phyloP scores from a whole-genome alignment of 805 yeast genomes.

The Lipomyces kockii region DNA sequence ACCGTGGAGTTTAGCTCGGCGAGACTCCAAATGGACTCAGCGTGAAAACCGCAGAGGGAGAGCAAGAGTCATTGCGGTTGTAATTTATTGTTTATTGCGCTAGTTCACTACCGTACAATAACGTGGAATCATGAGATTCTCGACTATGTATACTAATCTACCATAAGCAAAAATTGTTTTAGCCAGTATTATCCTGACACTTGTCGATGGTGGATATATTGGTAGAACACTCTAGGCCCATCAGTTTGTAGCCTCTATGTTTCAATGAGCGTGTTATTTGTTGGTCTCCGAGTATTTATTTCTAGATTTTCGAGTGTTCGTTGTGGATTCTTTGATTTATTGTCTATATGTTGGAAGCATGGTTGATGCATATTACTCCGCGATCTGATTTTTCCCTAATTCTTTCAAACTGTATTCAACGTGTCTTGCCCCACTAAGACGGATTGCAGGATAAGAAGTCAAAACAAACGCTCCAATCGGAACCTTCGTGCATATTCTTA shows the following conservation, averaged over 20 bases:
- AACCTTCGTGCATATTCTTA: not conserved
- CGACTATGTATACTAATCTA: not conserved
- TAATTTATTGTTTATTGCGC: not conserved
- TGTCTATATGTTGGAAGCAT: too few species aligned
- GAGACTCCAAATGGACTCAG: slow-evolving; percentile 48
- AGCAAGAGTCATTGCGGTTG: slow-evolving; percentile 25
- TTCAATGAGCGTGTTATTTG: too few species aligned
- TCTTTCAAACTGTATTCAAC: too few species aligned
- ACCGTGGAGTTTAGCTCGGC: slow-evolving; percentile 42
- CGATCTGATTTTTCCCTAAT: too few species aligned
- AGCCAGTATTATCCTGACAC: not conserved
- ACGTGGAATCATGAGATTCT: not conserved
- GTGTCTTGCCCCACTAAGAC: too few species aligned
- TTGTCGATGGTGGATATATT: not conserved
- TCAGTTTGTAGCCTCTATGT: not conserved
- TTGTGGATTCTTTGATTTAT: too few species aligned
- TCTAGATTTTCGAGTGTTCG: too few species aligned
- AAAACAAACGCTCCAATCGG: not conserved
- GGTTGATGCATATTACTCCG: too few species aligned
- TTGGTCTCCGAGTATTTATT: too few species aligned
- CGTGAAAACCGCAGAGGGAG: slow-evolving; percentile 9
- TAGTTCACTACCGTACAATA: not conserved
- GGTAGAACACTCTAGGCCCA: not conserved
- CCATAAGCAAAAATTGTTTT: not conserved
- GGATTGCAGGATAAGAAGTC: too few species aligned